Percentiles rank a stretch among this genome's conserved stretches.
Evolutionary conservation across 331 rosid genomes (phyloP).

Genomic region (Telfairia occidentalis): DNA sequence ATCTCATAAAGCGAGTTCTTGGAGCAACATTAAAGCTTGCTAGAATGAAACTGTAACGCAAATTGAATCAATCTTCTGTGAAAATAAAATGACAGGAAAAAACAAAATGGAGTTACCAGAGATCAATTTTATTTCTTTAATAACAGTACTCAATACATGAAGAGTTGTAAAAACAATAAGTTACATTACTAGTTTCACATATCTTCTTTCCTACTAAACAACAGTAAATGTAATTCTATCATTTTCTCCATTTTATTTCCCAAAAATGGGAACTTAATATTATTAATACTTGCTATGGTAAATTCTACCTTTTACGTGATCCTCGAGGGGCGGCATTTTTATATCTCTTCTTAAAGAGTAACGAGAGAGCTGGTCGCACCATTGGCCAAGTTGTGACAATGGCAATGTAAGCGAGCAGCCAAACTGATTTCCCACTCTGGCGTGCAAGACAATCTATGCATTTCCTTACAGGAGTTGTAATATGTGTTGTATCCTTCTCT

Average conservation of each 20-base stretch:
- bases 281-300: neutral
- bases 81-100: neutral
- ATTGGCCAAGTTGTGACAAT: constrained; percentile 74
- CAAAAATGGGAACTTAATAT: neutral
- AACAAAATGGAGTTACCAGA: neutral
- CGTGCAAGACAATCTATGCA: constrained; percentile 41
- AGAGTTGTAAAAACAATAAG: neutral
- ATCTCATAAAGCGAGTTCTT: neutral
- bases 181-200: neutral
- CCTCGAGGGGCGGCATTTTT: constrained; percentile 36
- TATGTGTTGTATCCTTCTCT: constrained; percentile 1
- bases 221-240: neutral
- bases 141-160: neutral
- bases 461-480: constrained; percentile 30
- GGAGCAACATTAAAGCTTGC: neutral
- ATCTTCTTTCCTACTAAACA: neutral
- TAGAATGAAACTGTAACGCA: neutral
- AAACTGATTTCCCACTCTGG: constrained; percentile 42
- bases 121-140: neutral
- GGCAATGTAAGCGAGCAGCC: constrained; percentile 76
- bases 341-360: constrained; percentile 45
- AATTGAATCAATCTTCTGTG: neutral
- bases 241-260: constrained; percentile 1
- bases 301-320: constrained; percentile 24
- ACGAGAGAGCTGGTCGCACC: constrained; percentile 54